Conservation (phyloP, 2,329 filamentous ascomycete species). For the Grosmannia serpens region DNA sequence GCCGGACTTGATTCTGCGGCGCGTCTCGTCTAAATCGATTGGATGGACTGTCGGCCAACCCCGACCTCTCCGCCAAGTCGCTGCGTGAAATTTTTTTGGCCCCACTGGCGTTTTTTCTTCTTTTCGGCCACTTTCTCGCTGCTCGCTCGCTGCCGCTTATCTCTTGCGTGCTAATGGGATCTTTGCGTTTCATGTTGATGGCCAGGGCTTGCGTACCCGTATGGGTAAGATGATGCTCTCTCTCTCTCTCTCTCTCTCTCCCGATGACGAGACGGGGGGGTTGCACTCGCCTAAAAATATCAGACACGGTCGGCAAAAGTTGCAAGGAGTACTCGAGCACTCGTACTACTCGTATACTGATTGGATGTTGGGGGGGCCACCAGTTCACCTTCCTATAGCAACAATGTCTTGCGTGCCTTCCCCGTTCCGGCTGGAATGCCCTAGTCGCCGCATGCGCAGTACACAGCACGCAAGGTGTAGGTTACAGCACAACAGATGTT, state of each 20-base stretch:
- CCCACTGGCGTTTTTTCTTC: neutral
- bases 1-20: neutral
- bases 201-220: neutral
- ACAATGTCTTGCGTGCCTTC: neutral
- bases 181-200: neutral
- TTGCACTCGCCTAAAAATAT: neutral
- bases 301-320: neutral
- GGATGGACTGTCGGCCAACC: neutral
- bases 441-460: neutral
- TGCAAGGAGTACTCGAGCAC: neutral
- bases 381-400: neutral
- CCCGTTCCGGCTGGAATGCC: neutral
- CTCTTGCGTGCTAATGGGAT: neutral
- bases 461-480: conserved; percentile 1
- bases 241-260: neutral
- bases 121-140: no score
- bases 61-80: neutral
- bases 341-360: neutral
- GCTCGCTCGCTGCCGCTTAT: neutral
- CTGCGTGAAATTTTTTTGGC: neutral
- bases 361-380: neutral
- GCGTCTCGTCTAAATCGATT: neutral
- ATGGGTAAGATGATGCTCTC: neutral
- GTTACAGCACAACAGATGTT: neutral
- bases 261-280: neutral